These are phyloP conservation scores for Salisapilia sapeloensis DNA, from an alignment of 352 stramenopile species.

Conservation along the genomic window DNA sequence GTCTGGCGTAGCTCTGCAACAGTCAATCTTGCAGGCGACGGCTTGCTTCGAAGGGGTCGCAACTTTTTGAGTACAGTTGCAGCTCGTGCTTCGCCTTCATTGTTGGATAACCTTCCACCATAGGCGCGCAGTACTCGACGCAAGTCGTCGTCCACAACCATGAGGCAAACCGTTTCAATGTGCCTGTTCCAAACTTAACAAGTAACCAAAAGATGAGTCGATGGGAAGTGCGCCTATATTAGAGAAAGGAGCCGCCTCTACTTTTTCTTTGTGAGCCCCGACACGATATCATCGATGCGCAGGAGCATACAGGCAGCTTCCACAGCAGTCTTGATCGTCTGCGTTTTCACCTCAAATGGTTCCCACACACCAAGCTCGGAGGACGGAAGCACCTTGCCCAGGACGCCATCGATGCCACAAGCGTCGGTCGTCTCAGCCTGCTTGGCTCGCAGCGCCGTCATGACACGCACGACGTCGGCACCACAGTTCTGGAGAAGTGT, in stretches of 20 bases:
- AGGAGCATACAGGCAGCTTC: conserved; percentile 96
- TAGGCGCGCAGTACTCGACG: too few species aligned
- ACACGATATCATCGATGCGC: conserved; percentile 99
- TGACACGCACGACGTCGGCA: conserved; percentile 94
- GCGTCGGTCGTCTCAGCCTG: conserved; percentile 68
- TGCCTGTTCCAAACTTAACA: too few species aligned
- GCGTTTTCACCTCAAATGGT: conserved; percentile 98
- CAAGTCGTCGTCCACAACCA: too few species aligned
- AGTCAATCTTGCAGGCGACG: too few species aligned
- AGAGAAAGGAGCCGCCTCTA: too few species aligned
- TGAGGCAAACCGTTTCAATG: too few species aligned
- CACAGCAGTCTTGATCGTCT: conserved; percentile 99
- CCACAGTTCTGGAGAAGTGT: conserved; percentile 99
- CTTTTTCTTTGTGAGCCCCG: conserved; percentile 94
- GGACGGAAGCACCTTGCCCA: conserved; percentile 88
- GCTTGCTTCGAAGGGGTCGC: too few species aligned
- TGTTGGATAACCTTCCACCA: too few species aligned
- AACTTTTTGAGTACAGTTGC: too few species aligned
- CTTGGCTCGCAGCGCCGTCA: conserved; percentile 94
- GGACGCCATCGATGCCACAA: conserved; percentile 70
- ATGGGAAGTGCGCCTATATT: too few species aligned
- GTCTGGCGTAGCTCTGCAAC: conserved; percentile 58
- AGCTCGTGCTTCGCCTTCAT: too few species aligned
- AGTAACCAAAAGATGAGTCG: too few species aligned
- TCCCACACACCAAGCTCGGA: conserved; percentile 96